Evolutionary conservation across 352 stramenopile species (phyloP), one percentile per base, ranked within the genome.

Genomic region (Peronosclerospora sorghi): DNA sequence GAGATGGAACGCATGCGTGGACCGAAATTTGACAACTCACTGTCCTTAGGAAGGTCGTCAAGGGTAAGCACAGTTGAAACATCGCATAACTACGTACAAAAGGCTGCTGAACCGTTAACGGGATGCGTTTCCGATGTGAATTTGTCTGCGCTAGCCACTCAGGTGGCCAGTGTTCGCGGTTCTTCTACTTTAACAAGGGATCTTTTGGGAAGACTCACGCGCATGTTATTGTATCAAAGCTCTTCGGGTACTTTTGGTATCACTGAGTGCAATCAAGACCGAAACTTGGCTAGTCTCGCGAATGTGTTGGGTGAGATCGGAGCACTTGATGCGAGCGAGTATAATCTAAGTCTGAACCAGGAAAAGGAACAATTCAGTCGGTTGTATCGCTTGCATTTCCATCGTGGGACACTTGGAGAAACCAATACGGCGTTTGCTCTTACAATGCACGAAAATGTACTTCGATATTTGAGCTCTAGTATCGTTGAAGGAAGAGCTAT

Each of bases 251-350:
- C 39, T 9, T 54, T 59, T 32, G 28, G 47, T 28, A 56, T 24
- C 7, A 32, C 20, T 5, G 35, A 36, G 0, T 41, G 41, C 13
- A 45, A 50, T 17, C 12, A 29, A 6, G 42, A 41, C 12, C 48
- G 47, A n/a, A 29, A 56, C 20, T 20, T 51, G 1, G 40, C 59
- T 3, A 57, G 58, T 20, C 61, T 87, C 37, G 75, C 75, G 8
- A 55, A 85, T 51, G 64, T 56, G 13, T 68, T 91, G 29, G 79
- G 79, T 4, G 71, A 83, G 29, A 41, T 89, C 23, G 79, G 79
- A 8, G 56, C 69, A 8, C 65, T 86, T 18, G 66, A 86, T 54
- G 42, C 56, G 1, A 63, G 64, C 29, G 61, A 74, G 14, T 79
- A 80, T 32, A 64, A 87, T n/a, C 40, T 89, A 21, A 86, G 60